phyloP scores from a whole-genome alignment of 208 protist species.

The Porcisia hertigi region DNA sequence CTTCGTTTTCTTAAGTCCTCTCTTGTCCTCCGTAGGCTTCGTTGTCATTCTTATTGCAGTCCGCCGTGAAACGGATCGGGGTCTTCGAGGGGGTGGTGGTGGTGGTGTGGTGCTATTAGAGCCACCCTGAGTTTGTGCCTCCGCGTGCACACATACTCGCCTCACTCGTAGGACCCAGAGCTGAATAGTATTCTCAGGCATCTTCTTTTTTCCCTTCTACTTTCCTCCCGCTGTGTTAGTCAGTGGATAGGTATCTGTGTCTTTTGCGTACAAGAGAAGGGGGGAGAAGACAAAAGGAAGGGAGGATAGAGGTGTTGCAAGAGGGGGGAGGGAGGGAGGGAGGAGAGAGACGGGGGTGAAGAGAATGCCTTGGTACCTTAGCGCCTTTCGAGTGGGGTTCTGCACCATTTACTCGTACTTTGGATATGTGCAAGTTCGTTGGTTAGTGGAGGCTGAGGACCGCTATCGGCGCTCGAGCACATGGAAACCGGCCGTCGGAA shows the following conservation, averaged over 20 bases:
- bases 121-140: no score
- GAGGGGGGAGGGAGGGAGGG: not conserved
- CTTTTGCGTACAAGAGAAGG: no score
- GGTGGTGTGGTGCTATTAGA: not conserved
- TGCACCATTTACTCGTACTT: constrained; percentile 80
- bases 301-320: not conserved
- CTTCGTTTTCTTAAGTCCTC: not conserved
- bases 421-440: constrained; percentile 57
- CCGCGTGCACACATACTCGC: not conserved
- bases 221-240: not conserved
- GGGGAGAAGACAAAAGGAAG: not conserved
- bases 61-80: not conserved
- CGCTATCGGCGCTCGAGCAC: constrained; percentile 77
- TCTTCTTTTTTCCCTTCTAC: not conserved
- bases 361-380: constrained; percentile 88
- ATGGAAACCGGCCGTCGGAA: constrained; percentile 86
- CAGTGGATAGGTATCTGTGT: not conserved
- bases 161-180: not conserved
- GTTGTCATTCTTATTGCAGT: not conserved
- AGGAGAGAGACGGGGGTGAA: not conserved
- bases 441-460: constrained; percentile 83
- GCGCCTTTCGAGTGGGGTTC: constrained; percentile 73
- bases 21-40: not conserved
- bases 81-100: not conserved
- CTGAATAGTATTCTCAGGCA: not conserved